Evolutionary conservation across 768 basidiomycete genomes (phyloP).

Genomic region (Serendipita indica): DNA sequence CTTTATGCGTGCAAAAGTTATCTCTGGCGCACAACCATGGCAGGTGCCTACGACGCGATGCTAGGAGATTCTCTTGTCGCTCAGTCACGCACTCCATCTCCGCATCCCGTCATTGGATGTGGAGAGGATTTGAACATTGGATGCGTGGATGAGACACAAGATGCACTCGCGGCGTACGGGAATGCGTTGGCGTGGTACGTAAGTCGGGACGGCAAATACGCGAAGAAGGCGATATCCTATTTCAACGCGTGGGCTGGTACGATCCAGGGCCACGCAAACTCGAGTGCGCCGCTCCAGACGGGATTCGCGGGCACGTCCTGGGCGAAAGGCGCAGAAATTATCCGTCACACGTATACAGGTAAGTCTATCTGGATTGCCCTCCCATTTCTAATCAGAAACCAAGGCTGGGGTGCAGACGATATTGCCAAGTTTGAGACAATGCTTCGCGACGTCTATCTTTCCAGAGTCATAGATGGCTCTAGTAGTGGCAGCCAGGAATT

Average conservation of each 20-base stretch:
- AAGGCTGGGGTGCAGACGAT: not conserved
- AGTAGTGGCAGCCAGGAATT: slow-evolving; percentile 9
- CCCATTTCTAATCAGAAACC: not conserved
- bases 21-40: not conserved
- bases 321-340: slow-evolving; percentile 4
- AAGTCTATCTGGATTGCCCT: no score
- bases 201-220: not conserved
- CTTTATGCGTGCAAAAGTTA: not conserved
- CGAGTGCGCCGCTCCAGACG: slow-evolving; percentile 5
- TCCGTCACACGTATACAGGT: slow-evolving; percentile 1
- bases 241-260: not conserved
- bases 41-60: not conserved
- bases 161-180: slow-evolving; percentile 4
- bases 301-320: slow-evolving; percentile 2
- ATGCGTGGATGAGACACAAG: not conserved
- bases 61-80: not conserved
- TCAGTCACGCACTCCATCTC: not conserved
- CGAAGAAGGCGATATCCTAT: not conserved
- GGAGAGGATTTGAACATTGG: slow-evolving; percentile 3
- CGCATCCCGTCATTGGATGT: not conserved
- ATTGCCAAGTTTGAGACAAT: slow-evolving; percentile 2
- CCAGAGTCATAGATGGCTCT: not conserved
- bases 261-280: not conserved
- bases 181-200: slow-evolving; percentile 3
- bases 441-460: slow-evolving; percentile 2